Base-by-base conservation (phyloP, 768 basidiomycete species). In the Leucocoprinus leucothites region DNA sequence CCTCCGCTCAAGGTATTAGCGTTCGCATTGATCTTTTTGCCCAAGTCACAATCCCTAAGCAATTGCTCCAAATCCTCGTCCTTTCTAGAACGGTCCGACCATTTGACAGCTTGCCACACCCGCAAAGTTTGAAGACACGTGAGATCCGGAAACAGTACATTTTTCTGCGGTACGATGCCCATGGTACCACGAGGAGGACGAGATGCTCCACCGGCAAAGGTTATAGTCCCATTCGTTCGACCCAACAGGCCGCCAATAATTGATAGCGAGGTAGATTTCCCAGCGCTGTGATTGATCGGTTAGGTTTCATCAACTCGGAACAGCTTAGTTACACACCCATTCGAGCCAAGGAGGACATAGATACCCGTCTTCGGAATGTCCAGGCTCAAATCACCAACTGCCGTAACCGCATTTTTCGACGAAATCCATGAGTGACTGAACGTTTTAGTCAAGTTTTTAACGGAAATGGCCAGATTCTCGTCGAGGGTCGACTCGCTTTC, bases 141-240 rank as follows among this genome's bases (percentile, higher is more conserved):
- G 18, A 92, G 70, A 51, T 91, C 89, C 0, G 87, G 81, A 64
- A 91, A 89, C 2, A 92, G 74, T 3, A 92, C 89, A 61, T 92
- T 91, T 71, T 88, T 90, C 71, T 91, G 89, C 0, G 89, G 87
- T 0, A 89, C 88, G 55, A 92, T 85, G 1, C 90, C 89, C 16
- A 92, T 65, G 0, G 80, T 80, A 6, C 88, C 87, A 0, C 82
- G 82, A 3, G 84, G 73, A 6, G 86, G 84, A 25, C 72, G 72
- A 38, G 75, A 63, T 16, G 70, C 65, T 0, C 82, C 82, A 34
- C 82, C 82, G 61, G 80, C 81, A 48, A 79, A 80, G 0, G 74
- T 70, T 16, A 91, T 73, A 2, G 74, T 71, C 28, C 90, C 90
- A 22, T 75, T 69, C 3, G 81, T 84, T 18, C 76, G 79, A 5